Evolutionary conservation across 495 filamentous ascomycete species (phyloP), one percentile per base, ranked within the genome.

Genomic region (Aspergillus leporis): DNA sequence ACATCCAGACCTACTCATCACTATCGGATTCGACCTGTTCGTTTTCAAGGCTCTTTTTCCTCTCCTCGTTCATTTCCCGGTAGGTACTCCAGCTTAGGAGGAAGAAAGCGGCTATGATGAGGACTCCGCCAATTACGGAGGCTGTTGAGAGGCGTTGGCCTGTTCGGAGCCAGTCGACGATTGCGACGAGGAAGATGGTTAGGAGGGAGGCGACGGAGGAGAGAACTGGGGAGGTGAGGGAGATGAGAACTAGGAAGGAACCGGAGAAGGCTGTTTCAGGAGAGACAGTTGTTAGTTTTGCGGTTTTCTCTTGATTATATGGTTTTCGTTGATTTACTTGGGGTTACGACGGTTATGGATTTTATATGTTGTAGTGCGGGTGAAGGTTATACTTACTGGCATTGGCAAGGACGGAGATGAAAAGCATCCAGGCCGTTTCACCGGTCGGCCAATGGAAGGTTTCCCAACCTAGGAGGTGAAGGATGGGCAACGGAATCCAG

Each of bases 151-250:
- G 78, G 1, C 88, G 85, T 55, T 85, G 79, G 23, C 91, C 91
- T 1, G 89, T 93, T 58, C 89, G 77, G 47, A 90, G 65, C 90
- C 93, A 96, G 70, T 98, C 94, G 34, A 87, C 89, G 38, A 97
- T 81, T 0, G 93, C 93, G 2, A 98, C 93, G 52, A 97, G 83
- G 79, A 98, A 97, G 62, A 98, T 98, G 16, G 94, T 98, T 28
- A 98, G 81, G 43, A 98, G 81, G 5, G 92, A 91, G 5, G 94
- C 94, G 8, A 98, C 94, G 16, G 87, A 92, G 56, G 87, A 92
- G 5, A 98, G 79, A 8, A 98, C 94, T 4, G 94, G 94, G 18
- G 88, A 92, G 3, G 94, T 98, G 10, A 98, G 81, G 10, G 86
- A 90, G 58, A 98, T 98, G 18, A 98, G 81, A 22, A 95, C 87